A percentile compares a stretch with the other conserved stretches of the same genome.
These are phyloP conservation scores for Magnaporthiopsis incrustans DNA, from an alignment of 2,329 filamentous ascomycete species.

Conservation along the genomic window DNA sequence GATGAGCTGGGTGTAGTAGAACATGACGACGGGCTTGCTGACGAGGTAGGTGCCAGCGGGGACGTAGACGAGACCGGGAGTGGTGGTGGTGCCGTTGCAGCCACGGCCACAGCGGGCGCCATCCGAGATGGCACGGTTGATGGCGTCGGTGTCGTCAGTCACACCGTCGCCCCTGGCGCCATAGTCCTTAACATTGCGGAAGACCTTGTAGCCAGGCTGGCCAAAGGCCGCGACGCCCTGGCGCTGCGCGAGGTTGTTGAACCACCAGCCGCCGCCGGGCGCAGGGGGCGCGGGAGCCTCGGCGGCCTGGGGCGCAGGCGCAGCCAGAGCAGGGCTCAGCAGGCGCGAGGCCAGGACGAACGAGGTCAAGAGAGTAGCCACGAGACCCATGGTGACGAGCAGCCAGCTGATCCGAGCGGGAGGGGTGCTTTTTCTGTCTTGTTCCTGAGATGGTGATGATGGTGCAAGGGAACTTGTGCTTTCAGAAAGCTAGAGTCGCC, in stretches of 20 bases:
- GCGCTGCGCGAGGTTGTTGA: constrained; percentile 54
- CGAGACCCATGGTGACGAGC: constrained; percentile 35
- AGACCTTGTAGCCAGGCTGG: constrained; percentile 56
- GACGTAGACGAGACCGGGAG: constrained; percentile 86
- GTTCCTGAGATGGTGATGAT: not conserved
- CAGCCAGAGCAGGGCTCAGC: constrained; percentile 26
- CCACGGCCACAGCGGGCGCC: constrained; percentile 70
- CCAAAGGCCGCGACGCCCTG: constrained; percentile 62
- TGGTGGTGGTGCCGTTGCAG: constrained; percentile 78
- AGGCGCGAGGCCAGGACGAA: constrained; percentile 36
- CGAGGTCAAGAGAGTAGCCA: constrained; percentile 29
- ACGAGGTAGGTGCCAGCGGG: constrained; percentile 80
- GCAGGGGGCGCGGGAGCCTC: not conserved
- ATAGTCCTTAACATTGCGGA: constrained; percentile 69
- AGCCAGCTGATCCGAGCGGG: constrained; percentile 17
- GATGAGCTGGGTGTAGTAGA: constrained; percentile 90
- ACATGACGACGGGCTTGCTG: constrained; percentile 69
- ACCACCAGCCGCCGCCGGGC: constrained; percentile 55
- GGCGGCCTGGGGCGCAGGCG: constrained; percentile 18
- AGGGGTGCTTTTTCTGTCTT: constrained; percentile 3
- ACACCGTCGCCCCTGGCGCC: constrained; percentile 60
- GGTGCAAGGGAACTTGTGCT: constrained; percentile 9
- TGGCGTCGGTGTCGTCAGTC: constrained; percentile 80
- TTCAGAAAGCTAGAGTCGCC: not conserved
- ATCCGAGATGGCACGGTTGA: constrained; percentile 74